Percentiles rank a stretch among this genome's conserved stretches.
These are phyloP conservation scores for Trypanosoma lewisi DNA, from an alignment of 208 protist genomes.

Conservation along the genomic window DNA sequence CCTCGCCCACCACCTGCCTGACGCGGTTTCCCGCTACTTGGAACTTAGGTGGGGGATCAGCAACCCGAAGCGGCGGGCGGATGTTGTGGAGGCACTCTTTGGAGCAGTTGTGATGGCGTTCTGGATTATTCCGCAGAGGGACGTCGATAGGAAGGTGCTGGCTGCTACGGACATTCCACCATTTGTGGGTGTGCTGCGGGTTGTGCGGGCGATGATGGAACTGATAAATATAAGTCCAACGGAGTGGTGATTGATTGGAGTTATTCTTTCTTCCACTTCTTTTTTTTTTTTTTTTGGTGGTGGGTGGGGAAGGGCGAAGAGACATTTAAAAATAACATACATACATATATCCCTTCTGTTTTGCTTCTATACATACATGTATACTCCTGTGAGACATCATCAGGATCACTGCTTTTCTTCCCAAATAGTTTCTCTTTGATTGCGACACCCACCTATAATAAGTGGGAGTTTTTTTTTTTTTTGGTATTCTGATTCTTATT, in stretches of 20 bases:
- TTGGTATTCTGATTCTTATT: too few relatives aligned
- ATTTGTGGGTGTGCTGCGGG: constrained; percentile 10
- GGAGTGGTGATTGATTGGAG: neutral
- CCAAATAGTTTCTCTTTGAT: too few relatives aligned
- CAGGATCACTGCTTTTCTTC: too few relatives aligned
- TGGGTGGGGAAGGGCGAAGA: too few relatives aligned
- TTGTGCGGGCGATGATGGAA: constrained; percentile 23
- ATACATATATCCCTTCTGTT: too few relatives aligned
- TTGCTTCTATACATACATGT: too few relatives aligned
- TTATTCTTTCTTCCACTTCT: neutral
- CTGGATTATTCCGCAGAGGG: constrained; percentile 36
- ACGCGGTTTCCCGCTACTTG: constrained; percentile 27
- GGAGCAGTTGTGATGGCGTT: constrained; percentile 43
- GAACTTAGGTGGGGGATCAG: constrained; percentile 20
- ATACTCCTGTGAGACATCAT: neutral
- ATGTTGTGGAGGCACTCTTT: constrained; percentile 53
- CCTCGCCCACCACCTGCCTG: constrained; percentile 27
- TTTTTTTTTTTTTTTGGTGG: neutral
- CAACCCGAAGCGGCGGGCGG: constrained; percentile 40
- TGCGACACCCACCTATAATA: too few relatives aligned
- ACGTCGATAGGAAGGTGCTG: neutral
- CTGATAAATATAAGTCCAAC: constrained; percentile 6
- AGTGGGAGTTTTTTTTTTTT: too few relatives aligned
- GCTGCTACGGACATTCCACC: neutral
- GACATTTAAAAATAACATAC: too few relatives aligned